Evolutionary conservation across 345 rosid species (phyloP).

Genomic region (Moringa oleifera): DNA sequence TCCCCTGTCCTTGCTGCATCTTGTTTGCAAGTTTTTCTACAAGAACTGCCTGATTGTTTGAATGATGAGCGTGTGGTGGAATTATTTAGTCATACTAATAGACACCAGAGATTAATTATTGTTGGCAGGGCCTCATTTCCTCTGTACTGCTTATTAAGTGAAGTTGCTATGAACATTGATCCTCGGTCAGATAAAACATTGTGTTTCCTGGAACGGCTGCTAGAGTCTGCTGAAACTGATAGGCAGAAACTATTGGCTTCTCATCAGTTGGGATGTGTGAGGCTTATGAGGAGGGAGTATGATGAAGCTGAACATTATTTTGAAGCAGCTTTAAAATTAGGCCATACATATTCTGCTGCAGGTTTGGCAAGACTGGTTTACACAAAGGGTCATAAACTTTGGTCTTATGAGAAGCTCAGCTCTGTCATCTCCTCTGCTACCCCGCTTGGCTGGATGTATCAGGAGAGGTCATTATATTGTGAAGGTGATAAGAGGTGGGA

Average conservation of each 20-base stretch:
- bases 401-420: slow-evolving; percentile 77
- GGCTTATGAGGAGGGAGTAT: slow-evolving; percentile 77
- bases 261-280: slow-evolving; percentile 89
- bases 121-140: slow-evolving; percentile 77
- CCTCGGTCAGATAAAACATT: slow-evolving; percentile 61
- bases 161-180: slow-evolving; percentile 79
- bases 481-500: slow-evolving; percentile 75
- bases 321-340: slow-evolving; percentile 57
- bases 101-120: slow-evolving; percentile 59
- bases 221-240: slow-evolving; percentile 68
- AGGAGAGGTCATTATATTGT: slow-evolving; percentile 84
- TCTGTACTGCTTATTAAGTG: slow-evolving; percentile 75
- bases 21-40: slow-evolving; percentile 78
- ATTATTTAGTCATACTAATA: slow-evolving; percentile 47
- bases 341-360: slow-evolving; percentile 73
- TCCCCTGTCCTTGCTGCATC: slow-evolving; percentile 79
- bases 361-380: slow-evolving; percentile 79
- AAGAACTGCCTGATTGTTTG: slow-evolving; percentile 72
- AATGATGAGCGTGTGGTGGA: slow-evolving; percentile 64
- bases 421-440: slow-evolving; percentile 61
- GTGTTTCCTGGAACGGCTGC: slow-evolving; percentile 54
- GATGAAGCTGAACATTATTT: slow-evolving; percentile 71
- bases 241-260: slow-evolving; percentile 70
- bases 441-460: slow-evolving; percentile 93
- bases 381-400: slow-evolving; percentile 55